A percentile compares a stretch with the other conserved stretches of the same genome.
phyloP scores from a whole-genome alignment of 352 stramenopile species.

The Pythium angustatum region DNA sequence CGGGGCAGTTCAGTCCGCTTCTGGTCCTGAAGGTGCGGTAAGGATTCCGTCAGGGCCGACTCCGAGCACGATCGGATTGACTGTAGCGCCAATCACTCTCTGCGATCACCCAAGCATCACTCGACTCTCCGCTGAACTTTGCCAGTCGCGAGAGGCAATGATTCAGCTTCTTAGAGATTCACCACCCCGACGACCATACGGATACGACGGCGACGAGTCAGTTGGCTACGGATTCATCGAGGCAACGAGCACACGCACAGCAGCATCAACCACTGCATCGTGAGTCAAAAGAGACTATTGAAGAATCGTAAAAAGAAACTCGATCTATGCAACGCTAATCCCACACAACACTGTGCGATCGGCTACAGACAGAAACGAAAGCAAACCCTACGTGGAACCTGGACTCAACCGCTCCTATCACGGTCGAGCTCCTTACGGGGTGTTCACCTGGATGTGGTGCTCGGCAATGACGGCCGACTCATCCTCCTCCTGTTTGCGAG shows the following conservation, averaged over 20 bases:
- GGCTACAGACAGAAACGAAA: background rate
- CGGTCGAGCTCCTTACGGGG: background rate
- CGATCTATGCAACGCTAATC: too few species aligned
- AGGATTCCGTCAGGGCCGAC: background rate
- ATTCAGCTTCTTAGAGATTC: background rate
- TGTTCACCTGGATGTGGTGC: background rate
- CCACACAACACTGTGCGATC: background rate
- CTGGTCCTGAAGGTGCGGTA: background rate
- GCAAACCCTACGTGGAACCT: too few species aligned
- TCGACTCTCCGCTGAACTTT: background rate
- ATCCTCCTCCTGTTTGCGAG: conserved; percentile 1
- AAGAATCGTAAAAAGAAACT: too few species aligned
- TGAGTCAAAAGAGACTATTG: too few species aligned
- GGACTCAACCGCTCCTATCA: background rate
- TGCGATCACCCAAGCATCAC: background rate
- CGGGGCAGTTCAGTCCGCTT: background rate
- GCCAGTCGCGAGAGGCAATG: background rate
- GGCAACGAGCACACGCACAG: too few species aligned
- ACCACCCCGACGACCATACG: too few species aligned
- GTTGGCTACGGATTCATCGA: too few species aligned
- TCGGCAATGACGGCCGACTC: background rate
- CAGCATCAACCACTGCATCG: too few species aligned
- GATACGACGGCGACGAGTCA: background rate
- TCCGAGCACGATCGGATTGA: background rate
- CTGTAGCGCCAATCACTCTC: background rate